Conservation (phyloP, 2,329 filamentous ascomycete genomes). For the Colletotrichum chlorophyti region DNA sequence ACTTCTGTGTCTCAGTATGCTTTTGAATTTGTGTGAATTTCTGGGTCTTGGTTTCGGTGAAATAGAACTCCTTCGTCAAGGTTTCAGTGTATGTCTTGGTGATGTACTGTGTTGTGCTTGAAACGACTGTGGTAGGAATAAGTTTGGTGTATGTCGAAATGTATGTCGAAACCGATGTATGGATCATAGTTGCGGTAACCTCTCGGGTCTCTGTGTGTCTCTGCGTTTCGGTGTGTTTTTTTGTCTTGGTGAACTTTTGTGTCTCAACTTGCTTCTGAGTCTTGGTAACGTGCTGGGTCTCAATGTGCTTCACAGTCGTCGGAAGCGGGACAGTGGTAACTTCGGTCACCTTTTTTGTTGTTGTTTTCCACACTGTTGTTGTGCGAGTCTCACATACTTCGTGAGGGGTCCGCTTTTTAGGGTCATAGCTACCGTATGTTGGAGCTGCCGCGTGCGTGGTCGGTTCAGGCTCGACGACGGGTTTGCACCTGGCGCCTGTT, state of each 20-base stretch:
- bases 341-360: constrained; percentile 24
- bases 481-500: constrained; percentile 5
- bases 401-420: constrained; percentile 2
- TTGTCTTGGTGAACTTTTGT: constrained; percentile 1
- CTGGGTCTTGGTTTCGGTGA: constrained; percentile 20
- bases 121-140: constrained; percentile 25
- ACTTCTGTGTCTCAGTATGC: constrained; percentile 3
- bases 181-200: constrained; percentile 15
- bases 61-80: constrained; percentile 13
- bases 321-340: background rate
- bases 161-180: constrained; percentile 24
- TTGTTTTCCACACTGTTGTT: constrained; percentile 29
- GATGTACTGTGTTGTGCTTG: constrained; percentile 17
- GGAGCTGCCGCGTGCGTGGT: constrained; percentile 5
- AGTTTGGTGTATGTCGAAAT: constrained; percentile 14
- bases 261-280: constrained; percentile 1
- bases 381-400: constrained; percentile 30
- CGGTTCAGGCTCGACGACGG: background rate
- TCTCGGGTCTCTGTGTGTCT: background rate
- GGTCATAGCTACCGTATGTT: background rate
- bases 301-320: constrained; percentile 5
- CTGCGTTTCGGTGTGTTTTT: background rate
- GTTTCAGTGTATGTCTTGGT: constrained; percentile 25
- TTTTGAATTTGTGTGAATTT: constrained; percentile 12
- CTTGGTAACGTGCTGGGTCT: constrained; percentile 18